These are phyloP conservation scores for Thinopyrum elongatum DNA, from an alignment of 176 grass and related monocot genomes.

Conservation along the genomic window DNA sequence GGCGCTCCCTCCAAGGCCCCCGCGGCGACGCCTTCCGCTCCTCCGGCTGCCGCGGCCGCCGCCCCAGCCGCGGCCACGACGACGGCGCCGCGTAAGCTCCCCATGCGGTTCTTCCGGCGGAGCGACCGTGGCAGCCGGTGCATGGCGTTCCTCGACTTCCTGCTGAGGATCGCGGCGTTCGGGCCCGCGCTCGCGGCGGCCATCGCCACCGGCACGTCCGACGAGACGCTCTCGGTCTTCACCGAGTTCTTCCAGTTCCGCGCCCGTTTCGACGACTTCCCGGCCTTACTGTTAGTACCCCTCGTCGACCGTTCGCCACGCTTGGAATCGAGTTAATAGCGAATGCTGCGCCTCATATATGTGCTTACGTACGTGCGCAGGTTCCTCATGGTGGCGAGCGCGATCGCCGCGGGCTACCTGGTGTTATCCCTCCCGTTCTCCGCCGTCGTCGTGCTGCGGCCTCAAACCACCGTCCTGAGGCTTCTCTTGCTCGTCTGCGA, in stretches of 20 bases:
- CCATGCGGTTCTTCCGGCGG: conserved; percentile 34
- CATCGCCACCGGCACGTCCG: conserved; percentile 42
- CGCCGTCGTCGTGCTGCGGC: conserved; percentile 48
- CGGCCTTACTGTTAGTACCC: conserved; percentile 60
- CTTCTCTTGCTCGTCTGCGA: conserved; percentile 78
- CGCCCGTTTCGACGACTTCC: conserved; percentile 81
- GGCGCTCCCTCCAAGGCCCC: conserved; percentile 11
- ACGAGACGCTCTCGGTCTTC: conserved; percentile 75
- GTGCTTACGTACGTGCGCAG: conserved; percentile 40
- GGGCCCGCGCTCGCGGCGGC: conserved; percentile 72
- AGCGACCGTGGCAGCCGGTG: conserved; percentile 47
- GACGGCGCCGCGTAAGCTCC: conserved; percentile 27
- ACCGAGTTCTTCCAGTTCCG: conserved; percentile 89
- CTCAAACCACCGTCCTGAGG: conserved; percentile 53
- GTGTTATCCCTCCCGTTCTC: conserved; percentile 91
- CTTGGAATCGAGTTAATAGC: not conserved
- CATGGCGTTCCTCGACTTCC: conserved; percentile 70
- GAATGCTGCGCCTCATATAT: not conserved
- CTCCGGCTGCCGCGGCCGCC: not conserved
- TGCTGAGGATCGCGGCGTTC: conserved; percentile 67
- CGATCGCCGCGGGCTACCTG: conserved; percentile 71
- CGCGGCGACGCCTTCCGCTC: not conserved
- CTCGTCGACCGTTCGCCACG: not conserved
- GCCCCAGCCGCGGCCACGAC: not conserved
- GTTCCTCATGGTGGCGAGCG: conserved; percentile 79